Evolutionary conservation across 805 yeast genomes (phyloP).

Genomic region (Clavispora vitiphila): DNA sequence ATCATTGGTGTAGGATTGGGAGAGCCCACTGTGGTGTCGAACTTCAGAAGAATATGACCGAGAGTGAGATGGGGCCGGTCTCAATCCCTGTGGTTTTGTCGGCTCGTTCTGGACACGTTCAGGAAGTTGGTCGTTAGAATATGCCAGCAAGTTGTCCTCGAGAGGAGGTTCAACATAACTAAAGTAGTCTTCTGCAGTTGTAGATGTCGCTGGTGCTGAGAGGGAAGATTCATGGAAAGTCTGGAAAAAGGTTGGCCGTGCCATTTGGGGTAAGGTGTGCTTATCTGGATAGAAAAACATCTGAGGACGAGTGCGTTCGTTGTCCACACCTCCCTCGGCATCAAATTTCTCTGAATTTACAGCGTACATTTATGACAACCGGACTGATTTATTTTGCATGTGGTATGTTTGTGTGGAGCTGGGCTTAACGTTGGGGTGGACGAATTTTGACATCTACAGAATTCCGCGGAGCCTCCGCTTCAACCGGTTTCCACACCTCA

Average conservation of each 20-base stretch:
- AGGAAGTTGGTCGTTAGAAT: neutral
- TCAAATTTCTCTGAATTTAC: neutral
- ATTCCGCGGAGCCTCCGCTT: neutral
- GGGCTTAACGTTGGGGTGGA: neutral
- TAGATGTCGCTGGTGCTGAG: constrained; percentile 1
- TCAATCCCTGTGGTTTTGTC: neutral
- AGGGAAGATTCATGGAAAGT: neutral
- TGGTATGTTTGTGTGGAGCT: neutral
- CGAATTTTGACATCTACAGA: neutral
- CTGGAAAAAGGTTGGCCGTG: neutral
- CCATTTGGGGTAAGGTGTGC: neutral
- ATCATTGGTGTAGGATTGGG: neutral
- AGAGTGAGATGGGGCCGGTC: too few species aligned
- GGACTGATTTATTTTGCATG: neutral
- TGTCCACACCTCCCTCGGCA: neutral
- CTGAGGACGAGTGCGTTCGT: neutral
- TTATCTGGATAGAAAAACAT: neutral
- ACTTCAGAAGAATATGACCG: neutral
- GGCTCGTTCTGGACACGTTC: neutral
- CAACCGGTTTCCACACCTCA: neutral
- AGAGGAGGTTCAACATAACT: neutral
- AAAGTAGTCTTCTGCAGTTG: constrained; percentile 3
- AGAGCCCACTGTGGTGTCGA: neutral
- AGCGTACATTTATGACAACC: neutral
- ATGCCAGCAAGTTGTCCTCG: neutral